Percentiles rank a stretch among this genome's conserved stretches.
These are phyloP conservation scores for Fraxinus anomala DNA, from an alignment of 257 asterid genomes.

Conservation along the genomic window DNA sequence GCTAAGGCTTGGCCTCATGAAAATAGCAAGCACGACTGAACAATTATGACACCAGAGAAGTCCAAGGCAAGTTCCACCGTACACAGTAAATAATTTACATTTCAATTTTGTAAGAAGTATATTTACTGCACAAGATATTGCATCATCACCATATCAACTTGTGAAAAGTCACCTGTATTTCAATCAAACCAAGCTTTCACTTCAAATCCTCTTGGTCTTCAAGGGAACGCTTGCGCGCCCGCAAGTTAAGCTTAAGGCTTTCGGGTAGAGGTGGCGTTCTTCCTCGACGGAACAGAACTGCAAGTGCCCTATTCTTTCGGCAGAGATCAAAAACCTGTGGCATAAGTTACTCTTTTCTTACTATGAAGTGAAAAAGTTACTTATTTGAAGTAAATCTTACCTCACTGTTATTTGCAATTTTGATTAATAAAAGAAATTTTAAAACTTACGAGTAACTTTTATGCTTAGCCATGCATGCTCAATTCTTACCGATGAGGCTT, in stretches of 20 bases:
- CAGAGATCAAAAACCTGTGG: constrained; percentile 90
- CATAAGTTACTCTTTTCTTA: neutral
- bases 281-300: constrained; percentile 83
- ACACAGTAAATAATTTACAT: neutral
- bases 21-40: neutral
- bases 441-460: neutral
- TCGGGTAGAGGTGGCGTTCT: constrained; percentile 88
- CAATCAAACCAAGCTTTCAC: constrained; percentile 23
- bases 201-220: constrained; percentile 64
- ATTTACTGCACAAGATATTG: constrained; percentile 12
- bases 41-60: neutral
- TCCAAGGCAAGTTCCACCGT: constrained; percentile 19
- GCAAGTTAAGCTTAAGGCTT: constrained; percentile 76
- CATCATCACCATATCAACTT: constrained; percentile 4
- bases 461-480: constrained; percentile 15
- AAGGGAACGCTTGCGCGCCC: constrained; percentile 84
- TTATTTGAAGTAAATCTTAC: neutral
- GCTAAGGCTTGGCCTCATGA: neutral
- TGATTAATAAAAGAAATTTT: constrained; percentile 11
- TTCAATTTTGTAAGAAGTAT: constrained; percentile 13
- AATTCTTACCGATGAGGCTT: constrained; percentile 80
- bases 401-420: neutral
- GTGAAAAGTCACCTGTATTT: neutral
- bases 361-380: neutral
- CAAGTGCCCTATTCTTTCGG: constrained; percentile 75